These are phyloP conservation scores for Aspergillus coremiiformis DNA, from an alignment of 495 filamentous ascomycete genomes.

Conservation along the genomic window DNA sequence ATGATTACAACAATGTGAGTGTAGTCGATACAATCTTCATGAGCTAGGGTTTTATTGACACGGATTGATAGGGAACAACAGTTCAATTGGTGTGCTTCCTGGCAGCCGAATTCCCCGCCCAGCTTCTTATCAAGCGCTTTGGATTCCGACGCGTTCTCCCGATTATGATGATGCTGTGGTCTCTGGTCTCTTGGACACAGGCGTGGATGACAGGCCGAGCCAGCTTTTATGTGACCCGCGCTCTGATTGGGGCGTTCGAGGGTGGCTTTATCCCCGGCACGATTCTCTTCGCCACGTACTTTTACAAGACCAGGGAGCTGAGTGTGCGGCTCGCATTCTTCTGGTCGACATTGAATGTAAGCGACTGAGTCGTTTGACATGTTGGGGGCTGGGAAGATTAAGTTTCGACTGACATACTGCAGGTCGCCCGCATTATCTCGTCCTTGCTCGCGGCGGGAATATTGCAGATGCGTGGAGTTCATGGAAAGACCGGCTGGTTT, in stretches of 20 bases:
- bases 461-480: constrained; percentile 43
- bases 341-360: constrained; percentile 47
- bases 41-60: not conserved
- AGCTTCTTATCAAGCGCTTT: constrained; percentile 28
- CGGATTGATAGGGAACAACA: constrained; percentile 19
- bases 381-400: not conserved
- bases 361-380: not conserved
- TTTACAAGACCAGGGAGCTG: constrained; percentile 45
- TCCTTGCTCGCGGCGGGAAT: constrained; percentile 47
- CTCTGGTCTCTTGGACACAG: constrained; percentile 33
- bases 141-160: constrained; percentile 18
- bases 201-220: constrained; percentile 30
- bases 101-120: constrained; percentile 28
- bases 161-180: constrained; percentile 41
- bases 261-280: constrained; percentile 49
- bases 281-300: constrained; percentile 46
- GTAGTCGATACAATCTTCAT: too few species aligned
- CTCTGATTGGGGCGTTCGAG: constrained; percentile 21
- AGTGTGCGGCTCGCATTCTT: constrained; percentile 47
- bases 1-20: constrained; percentile 35
- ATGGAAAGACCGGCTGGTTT: constrained; percentile 44
- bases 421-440: constrained; percentile 41
- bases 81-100: constrained; percentile 30
- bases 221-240: constrained; percentile 34
- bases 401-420: not conserved